Base-by-base conservation (phyloP, 1,284 basidiomycete species). In the Leccinum ponderosum region DNA sequence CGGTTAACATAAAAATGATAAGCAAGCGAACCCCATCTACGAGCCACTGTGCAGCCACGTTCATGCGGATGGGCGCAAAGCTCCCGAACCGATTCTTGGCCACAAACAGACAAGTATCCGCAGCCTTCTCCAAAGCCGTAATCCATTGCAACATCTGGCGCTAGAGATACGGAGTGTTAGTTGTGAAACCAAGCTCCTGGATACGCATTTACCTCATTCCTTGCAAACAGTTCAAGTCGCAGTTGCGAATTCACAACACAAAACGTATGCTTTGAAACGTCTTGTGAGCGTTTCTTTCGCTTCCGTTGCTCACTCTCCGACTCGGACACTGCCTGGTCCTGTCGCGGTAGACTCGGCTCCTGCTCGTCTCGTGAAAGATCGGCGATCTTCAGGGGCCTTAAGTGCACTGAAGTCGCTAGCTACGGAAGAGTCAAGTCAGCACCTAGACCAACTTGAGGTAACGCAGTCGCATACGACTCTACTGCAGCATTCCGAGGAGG, bases 121-220 rank as follows among this genome's bases (percentile, higher is more conserved):
- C 89, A 57, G 91, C 89, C 64, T 89, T 88, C 73, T 98, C 93
- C 66, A 99, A 82, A 1, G 92, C 93, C 5, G 94, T 92, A 61
- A 99, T 95, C 87, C 96, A 99, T 74, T 99, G 97, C 64, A 95
- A 82, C 95, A 98, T 98, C 81, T 97, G 94, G 29, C 96, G 86
- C 90, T 94, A 48, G 25, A 3, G 22, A 37, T 60, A 48, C 56
- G 55, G 15, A 56, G 7, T 6, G 31, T 67, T 31, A 56, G 22
- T 51, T 37, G 17, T 27, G 17, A 15, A 58, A 29, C 33, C 8
- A 31, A 63, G 50, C 22, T 8, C 25, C 25, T 22, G 7, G 14
- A 14, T 3, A 42, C 2, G 9, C 9, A 59, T 68, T 50, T 57
- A 90, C 93, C 76, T 98, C 94, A 73, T 91, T 97, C 73, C 88